Evolutionary conservation across 2,329 filamentous ascomycete species (phyloP).

Genomic region (Amesomyces nigricolor): DNA sequence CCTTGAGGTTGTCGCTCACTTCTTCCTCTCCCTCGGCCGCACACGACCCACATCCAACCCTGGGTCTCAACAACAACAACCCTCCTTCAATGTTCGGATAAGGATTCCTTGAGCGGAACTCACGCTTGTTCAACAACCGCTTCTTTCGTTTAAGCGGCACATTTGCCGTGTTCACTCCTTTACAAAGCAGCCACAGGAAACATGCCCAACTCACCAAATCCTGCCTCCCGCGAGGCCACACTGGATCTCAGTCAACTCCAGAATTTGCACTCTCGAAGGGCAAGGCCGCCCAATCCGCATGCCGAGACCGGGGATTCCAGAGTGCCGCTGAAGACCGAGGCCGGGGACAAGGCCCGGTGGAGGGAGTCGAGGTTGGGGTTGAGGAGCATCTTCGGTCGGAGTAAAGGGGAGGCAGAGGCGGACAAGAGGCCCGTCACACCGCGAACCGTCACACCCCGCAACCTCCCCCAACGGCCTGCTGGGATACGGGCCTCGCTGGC

Average conservation of each 20-base stretch:
- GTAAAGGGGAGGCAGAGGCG: slow-evolving; percentile 35
- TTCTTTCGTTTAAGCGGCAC: slow-evolving; percentile 2
- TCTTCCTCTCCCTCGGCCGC: background rate
- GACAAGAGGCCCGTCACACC: slow-evolving; percentile 25
- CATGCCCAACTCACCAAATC: slow-evolving; percentile 22
- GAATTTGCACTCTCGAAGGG: slow-evolving; percentile 32
- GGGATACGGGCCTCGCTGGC: slow-evolving; percentile 43
- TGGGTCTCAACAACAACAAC: background rate
- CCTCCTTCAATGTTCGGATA: background rate
- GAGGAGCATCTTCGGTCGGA: slow-evolving; percentile 46
- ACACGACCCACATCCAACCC: slow-evolving; percentile 1
- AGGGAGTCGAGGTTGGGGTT: slow-evolving; percentile 50
- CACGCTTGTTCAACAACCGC: background rate
- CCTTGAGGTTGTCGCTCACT: background rate
- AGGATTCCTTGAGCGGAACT: background rate
- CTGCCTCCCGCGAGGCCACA: slow-evolving; percentile 25
- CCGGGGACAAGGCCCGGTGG: slow-evolving; percentile 37
- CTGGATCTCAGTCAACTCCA: slow-evolving; percentile 31
- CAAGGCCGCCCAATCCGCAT: slow-evolving; percentile 36
- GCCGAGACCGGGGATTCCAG: slow-evolving; percentile 30
- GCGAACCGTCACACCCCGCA: slow-evolving; percentile 24
- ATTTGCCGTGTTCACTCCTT: slow-evolving; percentile 17
- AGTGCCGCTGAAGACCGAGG: slow-evolving; percentile 38
- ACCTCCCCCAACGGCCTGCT: slow-evolving; percentile 26
- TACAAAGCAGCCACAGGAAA: background rate